These are phyloP conservation scores for Phlebiopsis flavidoalba DNA, from an alignment of 768 basidiomycete species.

Conservation along the genomic window DNA sequence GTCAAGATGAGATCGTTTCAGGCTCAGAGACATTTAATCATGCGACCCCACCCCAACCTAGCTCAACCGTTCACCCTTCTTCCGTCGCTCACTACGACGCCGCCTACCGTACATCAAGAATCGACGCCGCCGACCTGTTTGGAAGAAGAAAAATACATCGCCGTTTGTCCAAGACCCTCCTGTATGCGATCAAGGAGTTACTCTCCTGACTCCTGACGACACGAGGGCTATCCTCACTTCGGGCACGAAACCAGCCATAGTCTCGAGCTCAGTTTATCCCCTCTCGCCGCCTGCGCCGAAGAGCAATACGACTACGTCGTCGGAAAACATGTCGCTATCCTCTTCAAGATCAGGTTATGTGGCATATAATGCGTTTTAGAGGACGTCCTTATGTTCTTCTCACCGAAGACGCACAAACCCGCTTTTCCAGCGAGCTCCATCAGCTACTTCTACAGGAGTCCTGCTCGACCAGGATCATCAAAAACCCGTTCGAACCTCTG, in stretches of 20 bases:
- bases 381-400: not conserved
- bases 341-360: not conserved
- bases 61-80: slow-evolving; percentile 13
- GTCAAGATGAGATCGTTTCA: too few relatives aligned
- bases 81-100: slow-evolving; percentile 6
- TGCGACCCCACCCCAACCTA: slow-evolving; percentile 7
- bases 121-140: not conserved
- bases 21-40: too few relatives aligned
- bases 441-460: not conserved
- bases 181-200: not conserved
- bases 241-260: not conserved
- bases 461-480: not conserved
- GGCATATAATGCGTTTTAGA: not conserved
- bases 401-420: not conserved
- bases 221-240: not conserved
- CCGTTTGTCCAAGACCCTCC: not conserved
- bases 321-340: not conserved
- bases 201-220: not conserved
- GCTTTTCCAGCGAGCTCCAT: slow-evolving; percentile 4
- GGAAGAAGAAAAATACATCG: not conserved
- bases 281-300: too few relatives aligned
- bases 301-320: not conserved
- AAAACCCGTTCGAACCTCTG: not conserved
- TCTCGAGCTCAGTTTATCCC: not conserved
- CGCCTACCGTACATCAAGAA: not conserved